Conservation (phyloP, 768 basidiomycete genomes). For the Pleurotus giganteus region DNA sequence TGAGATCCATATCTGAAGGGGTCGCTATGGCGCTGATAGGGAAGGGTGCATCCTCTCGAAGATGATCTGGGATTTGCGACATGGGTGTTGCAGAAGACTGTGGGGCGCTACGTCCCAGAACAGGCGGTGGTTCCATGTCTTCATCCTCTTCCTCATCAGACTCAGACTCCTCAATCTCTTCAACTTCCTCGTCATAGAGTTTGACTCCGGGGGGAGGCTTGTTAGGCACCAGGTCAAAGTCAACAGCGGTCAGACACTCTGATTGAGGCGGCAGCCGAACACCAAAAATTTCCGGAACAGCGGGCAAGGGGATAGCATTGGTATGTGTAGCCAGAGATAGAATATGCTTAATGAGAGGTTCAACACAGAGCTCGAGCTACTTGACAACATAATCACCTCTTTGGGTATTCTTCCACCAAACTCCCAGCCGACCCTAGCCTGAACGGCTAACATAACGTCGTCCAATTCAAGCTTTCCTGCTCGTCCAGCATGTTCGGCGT, state of each 20-base stretch:
- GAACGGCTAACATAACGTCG: conserved; percentile 77
- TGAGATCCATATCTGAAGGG: conserved; percentile 71
- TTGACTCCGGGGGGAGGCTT: conserved; percentile 77
- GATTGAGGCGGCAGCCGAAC: conserved; percentile 71
- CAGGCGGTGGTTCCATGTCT: conserved; percentile 68
- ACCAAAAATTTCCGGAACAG: conserved; percentile 88
- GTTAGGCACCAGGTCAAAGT: conserved; percentile 86
- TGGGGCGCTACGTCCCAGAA: conserved; percentile 33
- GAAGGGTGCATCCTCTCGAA: conserved; percentile 47
- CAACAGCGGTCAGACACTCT: conserved; percentile 75
- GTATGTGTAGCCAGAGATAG: conserved; percentile 81
- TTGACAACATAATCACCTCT: conserved; percentile 55
- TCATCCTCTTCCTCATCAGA: conserved; percentile 60
- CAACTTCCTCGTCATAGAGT: conserved; percentile 77
- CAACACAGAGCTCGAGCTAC: background rate
- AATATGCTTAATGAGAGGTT: conserved; percentile 50
- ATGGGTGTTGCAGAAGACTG: conserved; percentile 19
- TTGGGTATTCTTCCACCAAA: conserved; percentile 87
- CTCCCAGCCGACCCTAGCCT: conserved; percentile 91
- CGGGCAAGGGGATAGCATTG: conserved; percentile 74
- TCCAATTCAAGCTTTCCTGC: conserved; percentile 81
- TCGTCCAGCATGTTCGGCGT: conserved; percentile 83
- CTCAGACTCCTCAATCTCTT: conserved; percentile 78
- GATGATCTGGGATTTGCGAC: conserved; percentile 29
- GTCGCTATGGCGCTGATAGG: conserved; percentile 62